Evolutionary conservation across 2,329 filamentous ascomycete species (phyloP).

Genomic region (Fusarium globosum): DNA sequence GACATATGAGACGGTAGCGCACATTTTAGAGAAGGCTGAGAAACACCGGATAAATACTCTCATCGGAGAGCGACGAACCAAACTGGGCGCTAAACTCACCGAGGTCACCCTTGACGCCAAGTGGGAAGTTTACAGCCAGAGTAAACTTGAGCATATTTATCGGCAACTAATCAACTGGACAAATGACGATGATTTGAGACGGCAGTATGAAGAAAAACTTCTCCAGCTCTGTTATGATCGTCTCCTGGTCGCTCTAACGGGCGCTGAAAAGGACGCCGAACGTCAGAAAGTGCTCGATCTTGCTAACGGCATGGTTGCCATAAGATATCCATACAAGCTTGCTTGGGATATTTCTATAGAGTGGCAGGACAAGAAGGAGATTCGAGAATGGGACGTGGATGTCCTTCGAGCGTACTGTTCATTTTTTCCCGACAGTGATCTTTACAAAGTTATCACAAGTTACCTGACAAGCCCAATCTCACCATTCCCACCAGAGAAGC

Average conservation of each 20-base stretch:
- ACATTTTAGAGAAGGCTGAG: slow-evolving; percentile 87
- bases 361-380: slow-evolving; percentile 82
- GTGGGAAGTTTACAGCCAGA: slow-evolving; percentile 80
- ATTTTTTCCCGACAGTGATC: slow-evolving; percentile 85
- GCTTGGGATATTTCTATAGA: slow-evolving; percentile 94
- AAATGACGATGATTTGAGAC: slow-evolving; percentile 83
- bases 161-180: slow-evolving; percentile 90
- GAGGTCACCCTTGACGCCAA: slow-evolving; percentile 91
- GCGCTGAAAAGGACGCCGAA: slow-evolving; percentile 74
- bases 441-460: slow-evolving; percentile 83
- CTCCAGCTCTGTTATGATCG: slow-evolving; percentile 83
- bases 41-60: slow-evolving; percentile 89
- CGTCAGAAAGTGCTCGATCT: slow-evolving; percentile 78
- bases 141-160: slow-evolving; percentile 84
- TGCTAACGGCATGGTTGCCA: slow-evolving; percentile 93
- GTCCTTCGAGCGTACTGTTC: slow-evolving; percentile 83
- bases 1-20: slow-evolving; percentile 84
- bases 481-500: slow-evolving; percentile 71
- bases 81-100: slow-evolving; percentile 83
- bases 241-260: slow-evolving; percentile 73
- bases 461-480: slow-evolving; percentile 87
- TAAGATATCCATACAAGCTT: slow-evolving; percentile 88
- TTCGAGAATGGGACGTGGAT: slow-evolving; percentile 80
- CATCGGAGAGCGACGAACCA: slow-evolving; percentile 87
- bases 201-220: slow-evolving; percentile 90